Percentiles rank a stretch among this genome's conserved stretches.
phyloP scores from a whole-genome alignment of 768 basidiomycete species.

The Kwoniella bestiolae region DNA sequence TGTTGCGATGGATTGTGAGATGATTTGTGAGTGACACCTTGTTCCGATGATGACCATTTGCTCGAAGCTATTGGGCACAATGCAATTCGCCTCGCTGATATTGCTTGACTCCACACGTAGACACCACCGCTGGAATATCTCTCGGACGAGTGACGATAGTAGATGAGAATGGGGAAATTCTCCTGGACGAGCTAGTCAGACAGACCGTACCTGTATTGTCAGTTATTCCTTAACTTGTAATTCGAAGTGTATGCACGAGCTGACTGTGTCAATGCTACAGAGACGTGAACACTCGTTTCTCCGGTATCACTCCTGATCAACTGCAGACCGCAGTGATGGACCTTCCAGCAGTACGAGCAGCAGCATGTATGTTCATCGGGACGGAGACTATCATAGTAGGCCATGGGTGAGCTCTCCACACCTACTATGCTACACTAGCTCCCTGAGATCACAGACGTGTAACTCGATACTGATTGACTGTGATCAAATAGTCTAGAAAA shows the following conservation, averaged over 20 bases:
- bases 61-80: not conserved
- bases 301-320: conserved; percentile 44
- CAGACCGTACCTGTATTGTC: conserved; percentile 51
- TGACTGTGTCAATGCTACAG: conserved; percentile 58
- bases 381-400: conserved; percentile 85
- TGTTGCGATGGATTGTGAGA: conserved; percentile 92
- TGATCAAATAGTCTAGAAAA: conserved; percentile 78
- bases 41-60: not conserved
- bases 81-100: not conserved
- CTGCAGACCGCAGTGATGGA: conserved; percentile 66
- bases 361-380: conserved; percentile 73
- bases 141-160: conserved; percentile 89
- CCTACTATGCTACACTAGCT: not conserved
- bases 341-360: conserved; percentile 68
- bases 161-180: conserved; percentile 70
- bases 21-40: conserved; percentile 64
- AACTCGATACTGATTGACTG: not conserved
- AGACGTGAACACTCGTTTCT: conserved; percentile 81
- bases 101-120: conserved; percentile 25
- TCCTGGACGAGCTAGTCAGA: conserved; percentile 69
- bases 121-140: conserved; percentile 88
- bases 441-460: not conserved
- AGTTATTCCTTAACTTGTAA: conserved; percentile 6
- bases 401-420: conserved; percentile 50
- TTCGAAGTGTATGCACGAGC: not conserved